Conservation (phyloP, 164 flowering plant species). For the Warburgia ugandensis region DNA sequence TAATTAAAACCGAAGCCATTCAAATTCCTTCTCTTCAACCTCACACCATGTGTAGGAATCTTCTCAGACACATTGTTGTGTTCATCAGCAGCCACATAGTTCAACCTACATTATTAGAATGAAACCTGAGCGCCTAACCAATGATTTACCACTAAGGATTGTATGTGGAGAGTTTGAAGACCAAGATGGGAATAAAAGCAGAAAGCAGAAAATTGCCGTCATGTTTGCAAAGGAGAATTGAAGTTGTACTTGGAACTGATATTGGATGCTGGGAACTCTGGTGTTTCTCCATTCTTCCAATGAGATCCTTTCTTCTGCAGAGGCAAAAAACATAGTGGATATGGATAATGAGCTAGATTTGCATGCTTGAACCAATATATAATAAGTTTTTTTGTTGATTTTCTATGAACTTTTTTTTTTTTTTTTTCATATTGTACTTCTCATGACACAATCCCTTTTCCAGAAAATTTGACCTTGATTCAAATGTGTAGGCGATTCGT, state of each 20-base stretch:
- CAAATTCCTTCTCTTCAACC: constrained; percentile 63
- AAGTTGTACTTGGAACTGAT: constrained; percentile 48
- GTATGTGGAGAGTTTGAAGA: neutral
- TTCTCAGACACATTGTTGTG: constrained; percentile 33
- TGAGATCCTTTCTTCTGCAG: constrained; percentile 70
- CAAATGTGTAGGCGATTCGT: too few relatives aligned
- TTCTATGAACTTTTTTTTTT: too few relatives aligned
- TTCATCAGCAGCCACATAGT: constrained; percentile 68
- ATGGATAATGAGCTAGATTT: too few relatives aligned
- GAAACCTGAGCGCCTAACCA: constrained; percentile 6
- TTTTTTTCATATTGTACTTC: too few relatives aligned
- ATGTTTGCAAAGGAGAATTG: constrained; percentile 4
- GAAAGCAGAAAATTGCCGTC: neutral
- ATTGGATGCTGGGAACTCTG: constrained; percentile 57
- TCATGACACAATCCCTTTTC: too few relatives aligned
- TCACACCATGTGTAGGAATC: constrained; percentile 47
- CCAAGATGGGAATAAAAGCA: neutral
- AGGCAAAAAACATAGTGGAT: too few relatives aligned
- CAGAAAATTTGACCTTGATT: too few relatives aligned
- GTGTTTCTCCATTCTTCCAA: constrained; percentile 68
- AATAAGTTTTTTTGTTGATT: too few relatives aligned
- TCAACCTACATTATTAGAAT: constrained; percentile 48
- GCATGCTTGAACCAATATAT: too few relatives aligned
- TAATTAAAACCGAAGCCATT: constrained; percentile 39
- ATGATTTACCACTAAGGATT: constrained; percentile 4